phyloP scores from a whole-genome alignment of 2,329 filamentous ascomycete species.

The Mycocentrospora acerina region DNA sequence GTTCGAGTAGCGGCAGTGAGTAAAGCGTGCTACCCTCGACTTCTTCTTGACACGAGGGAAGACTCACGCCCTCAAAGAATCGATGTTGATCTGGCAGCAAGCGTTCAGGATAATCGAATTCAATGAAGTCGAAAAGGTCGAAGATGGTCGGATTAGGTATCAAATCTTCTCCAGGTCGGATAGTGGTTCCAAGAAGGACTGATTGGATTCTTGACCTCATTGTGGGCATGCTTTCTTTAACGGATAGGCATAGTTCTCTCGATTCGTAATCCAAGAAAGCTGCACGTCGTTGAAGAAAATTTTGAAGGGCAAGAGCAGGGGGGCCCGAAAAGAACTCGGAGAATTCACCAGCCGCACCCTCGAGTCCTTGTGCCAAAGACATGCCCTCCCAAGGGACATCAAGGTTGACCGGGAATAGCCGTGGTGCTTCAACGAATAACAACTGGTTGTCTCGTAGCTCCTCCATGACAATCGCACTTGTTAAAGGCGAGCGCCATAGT shows the following conservation, averaged over 20 bases:
- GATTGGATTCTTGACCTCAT: slow-evolving; percentile 52
- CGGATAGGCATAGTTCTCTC: slow-evolving; percentile 77
- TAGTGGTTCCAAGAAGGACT: slow-evolving; percentile 74
- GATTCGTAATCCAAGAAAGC: slow-evolving; percentile 82
- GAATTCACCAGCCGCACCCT: slow-evolving; percentile 18
- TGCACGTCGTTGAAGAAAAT: slow-evolving; percentile 76
- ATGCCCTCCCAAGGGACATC: slow-evolving; percentile 74
- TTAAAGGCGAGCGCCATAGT: slow-evolving; percentile 81
- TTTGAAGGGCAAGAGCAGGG: slow-evolving; percentile 68
- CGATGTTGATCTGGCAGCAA: slow-evolving; percentile 56
- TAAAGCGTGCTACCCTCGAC: slow-evolving; percentile 61
- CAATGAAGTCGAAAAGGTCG: slow-evolving; percentile 90
- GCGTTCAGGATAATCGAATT: slow-evolving; percentile 56
- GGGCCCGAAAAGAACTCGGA: slow-evolving; percentile 69
- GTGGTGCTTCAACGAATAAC: slow-evolving; percentile 73
- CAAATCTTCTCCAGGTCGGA: slow-evolving; percentile 65
- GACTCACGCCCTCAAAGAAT: slow-evolving; percentile 66
- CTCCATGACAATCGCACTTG: slow-evolving; percentile 70
- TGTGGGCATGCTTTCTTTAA: slow-evolving; percentile 66
- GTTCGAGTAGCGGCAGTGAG: slow-evolving; percentile 69
- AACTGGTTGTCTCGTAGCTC: slow-evolving; percentile 81
- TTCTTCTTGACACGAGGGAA: slow-evolving; percentile 63
- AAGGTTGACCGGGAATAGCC: slow-evolving; percentile 69
- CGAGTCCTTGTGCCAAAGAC: slow-evolving; percentile 51
- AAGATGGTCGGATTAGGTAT: slow-evolving; percentile 76